These are phyloP conservation scores for Aspergillus phoenicis DNA, from an alignment of 2,329 filamentous ascomycete genomes.

Conservation along the genomic window DNA sequence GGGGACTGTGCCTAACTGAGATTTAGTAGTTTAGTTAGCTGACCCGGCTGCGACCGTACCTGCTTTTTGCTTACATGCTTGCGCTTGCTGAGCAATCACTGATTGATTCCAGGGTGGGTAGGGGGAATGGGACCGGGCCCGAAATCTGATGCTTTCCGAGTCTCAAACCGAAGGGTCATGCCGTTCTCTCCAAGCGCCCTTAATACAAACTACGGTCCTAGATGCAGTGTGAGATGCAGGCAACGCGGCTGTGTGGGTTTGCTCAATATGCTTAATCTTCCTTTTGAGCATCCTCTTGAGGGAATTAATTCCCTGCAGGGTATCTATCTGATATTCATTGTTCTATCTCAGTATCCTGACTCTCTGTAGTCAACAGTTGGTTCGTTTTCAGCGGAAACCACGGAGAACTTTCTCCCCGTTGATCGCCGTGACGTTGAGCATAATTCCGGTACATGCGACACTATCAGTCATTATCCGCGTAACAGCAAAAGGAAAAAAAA, in stretches of 20 bases:
- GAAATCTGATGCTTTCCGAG: conserved; percentile 6
- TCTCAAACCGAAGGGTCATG: conserved; percentile 3
- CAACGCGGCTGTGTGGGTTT: not conserved
- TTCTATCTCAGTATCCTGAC: no score
- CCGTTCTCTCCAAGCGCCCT: no score
- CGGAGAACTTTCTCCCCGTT: not conserved
- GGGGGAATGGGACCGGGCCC: not conserved
- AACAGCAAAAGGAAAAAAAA: not conserved
- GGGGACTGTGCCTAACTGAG: not conserved
- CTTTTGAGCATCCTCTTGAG: conserved; percentile 1
- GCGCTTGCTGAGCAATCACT: not conserved
- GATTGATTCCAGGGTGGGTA: not conserved
- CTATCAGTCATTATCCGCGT: not conserved
- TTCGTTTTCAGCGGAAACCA: not conserved
- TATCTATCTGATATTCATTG: not conserved
- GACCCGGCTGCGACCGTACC: not conserved
- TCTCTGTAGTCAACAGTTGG: no score
- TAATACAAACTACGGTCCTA: not conserved
- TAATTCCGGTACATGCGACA: not conserved
- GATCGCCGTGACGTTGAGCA: not conserved
- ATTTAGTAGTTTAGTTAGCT: not conserved
- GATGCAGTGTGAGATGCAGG: not conserved
- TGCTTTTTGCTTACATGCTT: not conserved
- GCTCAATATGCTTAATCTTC: conserved; percentile 6
- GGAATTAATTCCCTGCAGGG: not conserved